Base-by-base conservation (phyloP, 2,329 filamentous ascomycete genomes). In the Colletotrichum zoysiae region DNA sequence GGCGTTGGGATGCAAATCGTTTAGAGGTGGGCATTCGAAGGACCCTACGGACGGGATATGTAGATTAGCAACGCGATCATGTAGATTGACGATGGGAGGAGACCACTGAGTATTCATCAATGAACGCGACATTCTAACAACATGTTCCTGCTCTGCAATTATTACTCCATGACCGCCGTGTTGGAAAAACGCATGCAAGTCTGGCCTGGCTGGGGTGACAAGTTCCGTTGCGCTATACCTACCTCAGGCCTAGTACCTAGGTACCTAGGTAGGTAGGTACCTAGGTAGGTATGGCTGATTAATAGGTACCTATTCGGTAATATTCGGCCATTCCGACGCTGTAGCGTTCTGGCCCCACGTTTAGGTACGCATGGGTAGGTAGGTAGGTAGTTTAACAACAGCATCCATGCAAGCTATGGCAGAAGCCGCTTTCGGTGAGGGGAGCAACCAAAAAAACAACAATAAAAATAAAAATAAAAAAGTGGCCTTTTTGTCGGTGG, bases 31-130 rank as follows among this genome's bases (percentile, higher is more conserved):
- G 33, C 23, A 8, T 46, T 35, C 16, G 14, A 33, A 26, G 61
- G 42, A 48, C 61, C 53, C 60, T 50, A 16, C 40, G 51, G 56
- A 16, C 40, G 51, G 56, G 56, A 58, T 33, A 42, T 68, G 69
- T 68, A 71, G 44, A 48, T 23, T 68, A 63, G 55, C 65, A 48
- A 64, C 51, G 53, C 65, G 58, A 71, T 53, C 50, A 73, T 58
- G 70, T 71, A 73, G 56, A 73, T 62, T 67, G 67, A 73, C 18
- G 55, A 60, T 51, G 40, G 55, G 38, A 65, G 55, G 11, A 51
- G 58, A 26, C 40, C 42, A 65, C 20, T 6, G 51, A 26, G 23
- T 23, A 42, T n/a, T 14, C 40, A 50, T 44, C 14, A 26, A 57
- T 20, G 23, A 38, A 4, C 30, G 35, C 18, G 1, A 12, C n/a